Evolutionary conservation across 345 rosid genomes (phyloP), one percentile per base, ranked within the genome.

Genomic region (Populus simonii): DNA sequence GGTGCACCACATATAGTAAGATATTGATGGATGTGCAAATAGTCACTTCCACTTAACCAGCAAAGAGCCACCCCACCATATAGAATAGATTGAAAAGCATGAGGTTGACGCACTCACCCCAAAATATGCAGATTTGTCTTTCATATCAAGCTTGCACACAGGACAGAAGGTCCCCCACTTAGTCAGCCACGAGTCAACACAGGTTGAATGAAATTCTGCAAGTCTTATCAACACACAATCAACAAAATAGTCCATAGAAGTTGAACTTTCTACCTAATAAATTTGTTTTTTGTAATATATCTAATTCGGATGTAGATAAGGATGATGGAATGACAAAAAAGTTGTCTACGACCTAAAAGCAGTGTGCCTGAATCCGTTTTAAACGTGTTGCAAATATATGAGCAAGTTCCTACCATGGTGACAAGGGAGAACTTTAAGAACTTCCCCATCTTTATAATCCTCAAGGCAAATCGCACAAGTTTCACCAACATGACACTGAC

Each of bases 161-260:
- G 96, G 96, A 86, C 98, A 90, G 74, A 85, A 86, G 80, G 90
- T 87, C 45, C 91, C 92, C 91, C 93, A 88, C 78, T 90, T 89
- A 41, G 90, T 87, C 89, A 93, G 87, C 97, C 96, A 93, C 18
- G 92, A 86, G 67, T 84, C 93, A 70, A 89, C 88, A 77, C 94
- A 89, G 69, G 70, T 80, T 70, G 90, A 80, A 86, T 91, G 98
- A 85, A 87, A 91, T 70, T 87, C 96, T 91, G 89, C 86, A 86
- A 70, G 27, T 38, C 29, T 36, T 5, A 53, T 49, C 18, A 41
- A 7, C n/a, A 73, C 33, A 10, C 15, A 39, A 53, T 3, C 7
- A 73, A 36, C 43, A 57, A 73, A 35, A 23, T 27, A 73, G 8
- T n/a, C 18, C 70, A 20, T 15, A 47, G 5, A 16, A 47, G 18